These are phyloP conservation scores for Trypanosoma melophagium DNA, from an alignment of 208 protist species.

Conservation along the genomic window DNA sequence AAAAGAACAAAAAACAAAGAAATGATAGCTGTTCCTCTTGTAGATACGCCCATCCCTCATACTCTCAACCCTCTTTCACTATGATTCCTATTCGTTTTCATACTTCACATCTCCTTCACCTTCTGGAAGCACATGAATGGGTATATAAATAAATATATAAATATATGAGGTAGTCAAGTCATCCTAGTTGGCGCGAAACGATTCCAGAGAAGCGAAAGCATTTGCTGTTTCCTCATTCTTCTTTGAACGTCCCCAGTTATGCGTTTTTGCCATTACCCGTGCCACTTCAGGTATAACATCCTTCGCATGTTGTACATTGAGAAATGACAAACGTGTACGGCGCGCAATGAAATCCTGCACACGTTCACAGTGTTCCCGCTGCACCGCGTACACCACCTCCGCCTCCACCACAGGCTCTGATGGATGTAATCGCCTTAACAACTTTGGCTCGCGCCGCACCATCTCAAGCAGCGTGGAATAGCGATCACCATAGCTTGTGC, in stretches of 20 bases:
- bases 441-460: slow-evolving; percentile 34
- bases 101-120: too few relatives aligned
- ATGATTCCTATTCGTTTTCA: too few relatives aligned
- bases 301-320: slow-evolving; percentile 73
- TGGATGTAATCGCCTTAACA: slow-evolving; percentile 44
- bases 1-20: too few relatives aligned
- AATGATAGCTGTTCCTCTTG: too few relatives aligned
- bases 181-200: slow-evolving; percentile 35
- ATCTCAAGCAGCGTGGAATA: slow-evolving; percentile 44
- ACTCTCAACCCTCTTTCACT: too few relatives aligned
- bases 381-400: slow-evolving; percentile 80
- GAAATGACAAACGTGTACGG: slow-evolving; percentile 90
- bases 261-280: slow-evolving; percentile 82
- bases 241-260: slow-evolving; percentile 63
- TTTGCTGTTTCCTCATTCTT: slow-evolving; percentile 52
- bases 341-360: slow-evolving; percentile 91
- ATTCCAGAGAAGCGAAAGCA: slow-evolving; percentile 48
- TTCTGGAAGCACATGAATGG: background rate
- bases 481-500: slow-evolving; percentile 64
- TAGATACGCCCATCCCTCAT: too few relatives aligned
- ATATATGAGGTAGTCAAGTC: slow-evolving; percentile 2
- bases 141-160: slow-evolving; percentile 3
- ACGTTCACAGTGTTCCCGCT: slow-evolving; percentile 87
- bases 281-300: slow-evolving; percentile 76
- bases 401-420: slow-evolving; percentile 81